Conservation (phyloP, 2,329 filamentous ascomycete genomes). For the Talaromyces sp. region DNA sequence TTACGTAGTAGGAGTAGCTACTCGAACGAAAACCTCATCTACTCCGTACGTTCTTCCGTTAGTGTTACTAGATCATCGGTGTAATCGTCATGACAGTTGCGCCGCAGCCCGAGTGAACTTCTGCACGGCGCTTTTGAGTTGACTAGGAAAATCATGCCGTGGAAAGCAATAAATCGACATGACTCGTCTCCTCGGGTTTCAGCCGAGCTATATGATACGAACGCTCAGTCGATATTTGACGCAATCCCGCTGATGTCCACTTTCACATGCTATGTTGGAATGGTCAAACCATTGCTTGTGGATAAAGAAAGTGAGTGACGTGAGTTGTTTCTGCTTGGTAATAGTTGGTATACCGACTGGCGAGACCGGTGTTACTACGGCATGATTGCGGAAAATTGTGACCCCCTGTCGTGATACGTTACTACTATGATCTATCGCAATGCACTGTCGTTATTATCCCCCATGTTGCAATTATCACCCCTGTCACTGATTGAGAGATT, state of each 20-base stretch:
- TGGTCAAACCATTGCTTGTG: background rate
- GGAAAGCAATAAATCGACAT: background rate
- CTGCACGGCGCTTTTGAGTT: background rate
- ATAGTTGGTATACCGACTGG: background rate
- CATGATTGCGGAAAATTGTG: background rate
- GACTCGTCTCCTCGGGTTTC: background rate
- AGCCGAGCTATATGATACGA: background rate
- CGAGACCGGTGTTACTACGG: background rate
- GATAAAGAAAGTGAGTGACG: background rate
- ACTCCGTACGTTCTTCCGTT: too few relatives aligned
- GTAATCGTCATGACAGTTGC: too few relatives aligned
- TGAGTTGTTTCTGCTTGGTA: background rate
- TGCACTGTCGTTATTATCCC: background rate
- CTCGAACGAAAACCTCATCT: too few relatives aligned
- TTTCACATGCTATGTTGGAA: slow-evolving; percentile 1
- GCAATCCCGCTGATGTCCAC: background rate
- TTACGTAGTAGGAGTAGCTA: too few relatives aligned
- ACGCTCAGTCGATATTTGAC: background rate
- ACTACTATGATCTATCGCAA: background rate
- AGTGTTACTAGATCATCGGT: too few relatives aligned
- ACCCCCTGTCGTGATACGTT: background rate
- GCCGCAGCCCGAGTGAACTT: background rate
- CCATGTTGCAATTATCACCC: slow-evolving; percentile 4
- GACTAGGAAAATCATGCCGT: background rate
- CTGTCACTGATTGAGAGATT: background rate